phyloP scores from a whole-genome alignment of 495 filamentous ascomycete genomes.

The Penicillium bovifimosum region DNA sequence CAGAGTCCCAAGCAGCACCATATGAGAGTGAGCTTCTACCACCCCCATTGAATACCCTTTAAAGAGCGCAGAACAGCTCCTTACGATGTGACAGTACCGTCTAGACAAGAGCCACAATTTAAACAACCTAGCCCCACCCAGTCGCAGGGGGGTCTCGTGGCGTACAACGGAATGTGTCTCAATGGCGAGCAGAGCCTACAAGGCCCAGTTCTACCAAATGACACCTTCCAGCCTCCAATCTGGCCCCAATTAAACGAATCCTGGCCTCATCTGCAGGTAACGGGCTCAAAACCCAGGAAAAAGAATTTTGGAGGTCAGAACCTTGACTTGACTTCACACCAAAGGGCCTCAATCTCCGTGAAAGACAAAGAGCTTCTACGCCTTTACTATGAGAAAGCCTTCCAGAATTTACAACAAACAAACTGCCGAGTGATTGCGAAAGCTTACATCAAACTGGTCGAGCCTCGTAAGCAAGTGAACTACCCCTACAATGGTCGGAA shows the following conservation, averaged over 20 bases:
- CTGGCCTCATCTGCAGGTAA: not conserved
- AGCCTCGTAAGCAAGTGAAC: conserved; percentile 77
- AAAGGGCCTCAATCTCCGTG: conserved; percentile 43
- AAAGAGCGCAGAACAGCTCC: not conserved
- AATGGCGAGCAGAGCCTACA: not conserved
- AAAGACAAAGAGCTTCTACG: conserved; percentile 48
- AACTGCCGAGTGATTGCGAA: conserved; percentile 65
- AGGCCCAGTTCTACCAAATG: not conserved
- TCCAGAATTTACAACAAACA: conserved; percentile 66
- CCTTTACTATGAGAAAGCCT: conserved; percentile 56
- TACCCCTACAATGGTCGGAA: conserved; percentile 69
- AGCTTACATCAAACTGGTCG: conserved; percentile 72
- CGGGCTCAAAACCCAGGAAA: conserved; percentile 12
- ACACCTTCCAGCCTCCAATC: conserved; percentile 4
- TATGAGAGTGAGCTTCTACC: conserved; percentile 11
- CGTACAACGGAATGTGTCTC: not conserved
- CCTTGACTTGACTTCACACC: conserved; percentile 26
- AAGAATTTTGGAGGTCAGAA: conserved; percentile 24
- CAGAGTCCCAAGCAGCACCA: conserved; percentile 8
- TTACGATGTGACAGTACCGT: not conserved
- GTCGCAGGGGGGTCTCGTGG: not conserved
- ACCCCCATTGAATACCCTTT: not conserved
- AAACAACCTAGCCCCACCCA: not conserved
- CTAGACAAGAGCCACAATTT: not conserved
- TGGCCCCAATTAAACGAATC: conserved; percentile 5